A percentile compares a stretch with the other conserved stretches of the same genome.
These are phyloP conservation scores for Besnoitia besnoiti DNA, from an alignment of 169 alveolate genomes.

Conservation along the genomic window DNA sequence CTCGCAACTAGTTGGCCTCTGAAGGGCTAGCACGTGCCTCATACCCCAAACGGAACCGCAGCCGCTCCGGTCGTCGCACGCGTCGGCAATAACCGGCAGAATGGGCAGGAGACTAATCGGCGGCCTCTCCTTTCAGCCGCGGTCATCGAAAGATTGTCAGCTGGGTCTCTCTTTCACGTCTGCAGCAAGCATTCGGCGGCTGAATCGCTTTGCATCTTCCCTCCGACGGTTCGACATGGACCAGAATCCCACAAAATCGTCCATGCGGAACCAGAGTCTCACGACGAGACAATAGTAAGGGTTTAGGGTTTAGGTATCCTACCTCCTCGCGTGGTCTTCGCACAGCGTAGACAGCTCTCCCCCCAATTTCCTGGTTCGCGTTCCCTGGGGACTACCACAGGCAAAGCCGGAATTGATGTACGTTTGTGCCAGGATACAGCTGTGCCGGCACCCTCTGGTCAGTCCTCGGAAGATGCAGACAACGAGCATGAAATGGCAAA, in stretches of 20 bases:
- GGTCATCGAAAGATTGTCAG: too few relatives aligned
- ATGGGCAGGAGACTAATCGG: too few relatives aligned
- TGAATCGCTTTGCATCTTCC: not conserved
- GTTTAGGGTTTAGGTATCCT: not conserved
- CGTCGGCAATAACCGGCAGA: too few relatives aligned
- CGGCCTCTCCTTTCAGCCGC: too few relatives aligned
- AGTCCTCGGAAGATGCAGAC: not conserved
- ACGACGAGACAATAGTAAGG: not conserved
- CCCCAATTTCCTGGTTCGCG: not conserved
- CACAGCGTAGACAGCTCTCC: too few relatives aligned
- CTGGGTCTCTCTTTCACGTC: too few relatives aligned
- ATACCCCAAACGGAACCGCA: too few relatives aligned
- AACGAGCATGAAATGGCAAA: not conserved
- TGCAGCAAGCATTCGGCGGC: slow-evolving; percentile 30
- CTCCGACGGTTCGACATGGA: slow-evolving; percentile 37
- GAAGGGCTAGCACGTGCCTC: too few relatives aligned
- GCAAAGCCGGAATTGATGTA: not conserved
- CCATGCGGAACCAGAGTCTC: not conserved
- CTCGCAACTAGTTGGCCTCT: too few relatives aligned
- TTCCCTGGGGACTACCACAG: not conserved
- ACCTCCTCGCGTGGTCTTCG: too few relatives aligned
- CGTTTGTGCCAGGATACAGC: not conserved
- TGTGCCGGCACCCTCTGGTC: not conserved
- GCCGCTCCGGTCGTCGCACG: too few relatives aligned
- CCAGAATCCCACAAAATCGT: not conserved